These are phyloP conservation scores for Emergomyces africanus DNA, from an alignment of 2,329 filamentous ascomycete genomes.

Conservation along the genomic window DNA sequence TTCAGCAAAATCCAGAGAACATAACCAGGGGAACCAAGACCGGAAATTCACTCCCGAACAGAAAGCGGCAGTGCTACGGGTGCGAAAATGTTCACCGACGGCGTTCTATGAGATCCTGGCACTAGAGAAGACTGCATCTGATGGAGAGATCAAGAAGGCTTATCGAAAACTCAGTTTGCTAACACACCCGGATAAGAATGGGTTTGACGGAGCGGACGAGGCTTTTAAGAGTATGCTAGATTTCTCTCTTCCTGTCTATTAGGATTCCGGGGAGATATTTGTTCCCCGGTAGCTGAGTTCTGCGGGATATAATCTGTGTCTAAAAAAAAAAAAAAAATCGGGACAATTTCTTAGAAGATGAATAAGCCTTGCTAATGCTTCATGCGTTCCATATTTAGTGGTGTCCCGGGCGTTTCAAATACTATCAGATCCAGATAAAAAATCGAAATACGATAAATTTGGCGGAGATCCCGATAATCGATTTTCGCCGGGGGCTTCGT, in stretches of 20 bases:
- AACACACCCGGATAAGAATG: constrained; percentile 98
- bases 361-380: constrained; percentile 2
- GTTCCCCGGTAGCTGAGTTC: neutral
- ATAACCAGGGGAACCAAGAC: constrained; percentile 39
- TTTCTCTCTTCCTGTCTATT: neutral
- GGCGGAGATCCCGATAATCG: constrained; percentile 86
- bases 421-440: constrained; percentile 86
- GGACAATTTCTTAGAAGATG: neutral
- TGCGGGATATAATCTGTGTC: neutral
- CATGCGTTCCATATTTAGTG: constrained; percentile 38
- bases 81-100: constrained; percentile 69
- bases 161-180: constrained; percentile 89
- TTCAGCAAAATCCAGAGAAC: constrained; percentile 32
- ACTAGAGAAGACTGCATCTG: constrained; percentile 54
- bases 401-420: constrained; percentile 88
- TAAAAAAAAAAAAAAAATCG: neutral
- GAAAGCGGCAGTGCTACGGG: constrained; percentile 79
- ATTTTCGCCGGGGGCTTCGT: constrained; percentile 48
- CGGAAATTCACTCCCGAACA: constrained; percentile 72
- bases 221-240: constrained; percentile 70
- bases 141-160: constrained; percentile 90
- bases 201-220: constrained; percentile 87
- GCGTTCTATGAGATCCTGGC: constrained; percentile 94
- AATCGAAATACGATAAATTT: constrained; percentile 72
- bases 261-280: neutral